A percentile compares a stretch with the other conserved stretches of the same genome.
These are phyloP conservation scores for Colletotrichum costaricense DNA, from an alignment of 2,329 filamentous ascomycete species.

Conservation along the genomic window DNA sequence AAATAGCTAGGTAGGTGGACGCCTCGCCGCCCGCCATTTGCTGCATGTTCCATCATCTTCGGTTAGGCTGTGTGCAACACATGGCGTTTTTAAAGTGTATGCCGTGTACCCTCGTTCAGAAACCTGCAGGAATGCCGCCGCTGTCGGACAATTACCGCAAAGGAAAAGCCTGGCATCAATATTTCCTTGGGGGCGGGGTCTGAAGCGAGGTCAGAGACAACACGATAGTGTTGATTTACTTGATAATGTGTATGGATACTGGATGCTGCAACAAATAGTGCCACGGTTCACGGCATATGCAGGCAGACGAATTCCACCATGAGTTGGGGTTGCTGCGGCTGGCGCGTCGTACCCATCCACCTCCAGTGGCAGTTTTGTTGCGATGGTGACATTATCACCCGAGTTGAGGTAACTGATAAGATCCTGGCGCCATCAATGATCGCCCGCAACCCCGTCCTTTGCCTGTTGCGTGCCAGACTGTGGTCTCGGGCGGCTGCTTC, in stretches of 20 bases:
- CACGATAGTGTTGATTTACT: not conserved
- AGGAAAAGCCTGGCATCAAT: conserved; percentile 25
- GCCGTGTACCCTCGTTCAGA: not conserved
- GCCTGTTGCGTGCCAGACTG: not conserved
- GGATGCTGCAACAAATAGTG: not conserved
- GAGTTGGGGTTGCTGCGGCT: conserved; percentile 11
- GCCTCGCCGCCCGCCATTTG: conserved; percentile 12
- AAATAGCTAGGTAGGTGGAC: not conserved
- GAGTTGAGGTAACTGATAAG: not conserved
- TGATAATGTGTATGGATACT: not conserved
- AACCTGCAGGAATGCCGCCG: not conserved
- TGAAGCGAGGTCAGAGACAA: not conserved
- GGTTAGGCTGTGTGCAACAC: conserved; percentile 16
- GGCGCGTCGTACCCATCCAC: conserved; percentile 21
- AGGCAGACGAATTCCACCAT: conserved; percentile 16
- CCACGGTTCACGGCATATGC: conserved; percentile 8
- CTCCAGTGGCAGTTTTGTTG: not conserved
- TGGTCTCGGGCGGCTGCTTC: conserved; percentile 22
- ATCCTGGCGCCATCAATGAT: not conserved
- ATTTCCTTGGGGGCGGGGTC: not conserved
- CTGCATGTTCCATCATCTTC: conserved; percentile 17
- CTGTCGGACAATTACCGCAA: conserved; percentile 8
- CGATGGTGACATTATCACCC: not conserved
- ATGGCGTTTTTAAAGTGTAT: conserved; percentile 11
- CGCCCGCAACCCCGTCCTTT: not conserved